Percentiles rank a stretch among this genome's conserved stretches.
These are phyloP conservation scores for Echites panduratus DNA, from an alignment of 257 asterid species.

Conservation along the genomic window DNA sequence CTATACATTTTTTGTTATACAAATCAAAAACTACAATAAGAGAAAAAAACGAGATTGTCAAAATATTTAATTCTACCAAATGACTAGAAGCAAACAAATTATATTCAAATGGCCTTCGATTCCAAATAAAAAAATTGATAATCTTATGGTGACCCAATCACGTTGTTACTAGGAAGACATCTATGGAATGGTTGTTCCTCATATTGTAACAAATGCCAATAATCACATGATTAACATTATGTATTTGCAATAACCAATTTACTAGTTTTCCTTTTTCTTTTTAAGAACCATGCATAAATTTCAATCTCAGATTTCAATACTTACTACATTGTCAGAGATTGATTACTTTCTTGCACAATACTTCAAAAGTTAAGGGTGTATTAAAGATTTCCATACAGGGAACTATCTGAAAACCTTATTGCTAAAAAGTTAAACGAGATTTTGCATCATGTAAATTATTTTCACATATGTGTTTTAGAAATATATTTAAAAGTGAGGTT, in stretches of 20 bases:
- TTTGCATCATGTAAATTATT: background rate
- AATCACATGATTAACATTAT: background rate
- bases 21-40: background rate
- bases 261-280: background rate
- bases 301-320: background rate
- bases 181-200: background rate
- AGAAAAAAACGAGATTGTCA: background rate
- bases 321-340: background rate
- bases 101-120: background rate
- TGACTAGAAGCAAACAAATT: background rate
- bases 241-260: background rate
- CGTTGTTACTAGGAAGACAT: constrained; percentile 1
- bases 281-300: background rate
- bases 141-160: background rate
- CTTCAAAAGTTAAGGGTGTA: too few species aligned
- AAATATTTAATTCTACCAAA: background rate
- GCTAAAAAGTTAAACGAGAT: background rate
- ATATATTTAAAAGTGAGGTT: background rate
- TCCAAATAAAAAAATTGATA: background rate
- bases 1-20: background rate
- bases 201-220: background rate
- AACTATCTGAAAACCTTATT: background rate
- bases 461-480: background rate
- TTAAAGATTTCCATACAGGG: background rate
- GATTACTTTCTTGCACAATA: background rate